Percentiles rank a stretch among this genome's conserved stretches.
phyloP scores from a whole-genome alignment of 331 rosid genomes.

The Prunus yedoensis region DNA sequence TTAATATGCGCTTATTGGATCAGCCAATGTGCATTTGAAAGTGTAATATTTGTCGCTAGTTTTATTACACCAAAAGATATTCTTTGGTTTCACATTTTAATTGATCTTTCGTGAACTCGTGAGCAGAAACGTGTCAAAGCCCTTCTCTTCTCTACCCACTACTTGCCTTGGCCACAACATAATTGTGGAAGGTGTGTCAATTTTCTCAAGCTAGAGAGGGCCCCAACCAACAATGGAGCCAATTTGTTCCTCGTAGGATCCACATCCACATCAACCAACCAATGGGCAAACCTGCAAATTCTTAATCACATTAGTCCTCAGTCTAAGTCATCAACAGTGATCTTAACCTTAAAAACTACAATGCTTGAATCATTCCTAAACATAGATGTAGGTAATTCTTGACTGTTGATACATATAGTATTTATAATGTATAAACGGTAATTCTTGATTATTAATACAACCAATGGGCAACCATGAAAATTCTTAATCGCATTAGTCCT shows the following conservation, averaged over 20 bases:
- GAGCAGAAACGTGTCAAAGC: not conserved
- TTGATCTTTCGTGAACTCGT: too few relatives aligned
- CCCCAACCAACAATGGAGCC: slow-evolving; percentile 2
- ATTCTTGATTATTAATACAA: not conserved
- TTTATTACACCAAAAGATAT: too few relatives aligned
- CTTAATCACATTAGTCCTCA: not conserved
- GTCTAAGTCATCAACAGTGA: not conserved
- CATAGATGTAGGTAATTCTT: too few relatives aligned
- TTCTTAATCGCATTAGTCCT: not conserved
- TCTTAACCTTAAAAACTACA: not conserved
- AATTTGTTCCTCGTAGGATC: slow-evolving; percentile 6
- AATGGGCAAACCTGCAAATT: not conserved
- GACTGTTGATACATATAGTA: not conserved
- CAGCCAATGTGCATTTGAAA: too few relatives aligned
- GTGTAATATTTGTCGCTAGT: not conserved
- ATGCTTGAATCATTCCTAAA: too few relatives aligned
- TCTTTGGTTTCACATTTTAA: too few relatives aligned
- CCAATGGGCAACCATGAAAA: not conserved
- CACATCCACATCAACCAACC: slow-evolving; percentile 11
- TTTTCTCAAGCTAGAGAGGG: not conserved
- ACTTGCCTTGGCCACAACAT: not conserved
- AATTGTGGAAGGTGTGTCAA: not conserved
- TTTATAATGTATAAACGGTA: too few relatives aligned
- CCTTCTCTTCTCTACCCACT: not conserved
- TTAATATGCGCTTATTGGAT: too few relatives aligned